Base-by-base conservation (phyloP, 441 rosid species). In the Brassica balearica region DNA sequence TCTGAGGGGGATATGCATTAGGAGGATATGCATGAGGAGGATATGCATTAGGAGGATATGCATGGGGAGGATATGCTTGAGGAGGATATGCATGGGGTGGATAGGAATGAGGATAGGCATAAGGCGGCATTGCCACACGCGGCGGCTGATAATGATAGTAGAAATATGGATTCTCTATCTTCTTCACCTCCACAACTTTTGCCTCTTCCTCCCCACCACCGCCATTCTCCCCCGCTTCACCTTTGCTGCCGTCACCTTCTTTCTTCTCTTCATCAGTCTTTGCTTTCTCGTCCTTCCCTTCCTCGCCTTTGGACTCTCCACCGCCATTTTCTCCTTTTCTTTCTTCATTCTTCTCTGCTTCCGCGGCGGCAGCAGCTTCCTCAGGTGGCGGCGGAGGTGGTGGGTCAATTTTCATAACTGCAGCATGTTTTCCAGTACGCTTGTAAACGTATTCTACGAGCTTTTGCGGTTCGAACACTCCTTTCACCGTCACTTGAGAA, bases 401-500 rank as follows among this genome's bases (percentile, higher is more conserved):
- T 8, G 91, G 89, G 70, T 91, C 95, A 73, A 84, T 84, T 73
- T 83, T 87, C 77, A 86, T 85, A 51, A 90, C 83, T 17, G 68
- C 84, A 0, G 95, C 96, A 12, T 88, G 93, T 86, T 90, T 93
- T 6, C 97, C 91, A 3, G 97, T 88, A 79, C 85, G 83, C 74
- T 90, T 91, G 85, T 82, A 61, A 71, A 93, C 81, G 76, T 88
- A 82, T 2, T 91, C 93, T 8, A 90, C 93, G 25, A 93, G 88
- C 69, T 86, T 80, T 69, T 74, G 76, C 0, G 95, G 86, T 27
- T 90, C 97, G 25, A 93, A 87, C 55, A 84, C 87, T 59, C 96
- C 96, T 80, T 85, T 91, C 82, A 91, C 96, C 8, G 87, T 80
- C 70, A 93, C 97, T 86, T 88, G 79, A 9, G 95, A 91, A 78